Percentiles rank a stretch among this genome's conserved stretches.
Conservation (phyloP, 2,329 filamentous ascomycete species). For the Fusarium tjaetaba region DNA sequence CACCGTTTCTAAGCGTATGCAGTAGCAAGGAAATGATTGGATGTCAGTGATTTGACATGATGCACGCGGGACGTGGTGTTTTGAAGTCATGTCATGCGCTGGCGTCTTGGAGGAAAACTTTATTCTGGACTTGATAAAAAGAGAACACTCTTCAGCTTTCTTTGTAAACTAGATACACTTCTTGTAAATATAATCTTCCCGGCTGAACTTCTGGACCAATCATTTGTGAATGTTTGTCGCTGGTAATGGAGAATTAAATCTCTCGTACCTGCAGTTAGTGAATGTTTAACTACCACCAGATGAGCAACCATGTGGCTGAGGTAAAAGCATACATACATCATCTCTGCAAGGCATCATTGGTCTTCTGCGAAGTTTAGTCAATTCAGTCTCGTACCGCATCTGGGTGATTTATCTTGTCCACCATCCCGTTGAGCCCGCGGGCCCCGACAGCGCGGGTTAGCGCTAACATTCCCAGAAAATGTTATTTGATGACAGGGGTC, state of each 20-base stretch:
- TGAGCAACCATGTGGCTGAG: fast-evolving
- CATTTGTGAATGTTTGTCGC: fast-evolving
- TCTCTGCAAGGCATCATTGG: not conserved
- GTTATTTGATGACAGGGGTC: not conserved
- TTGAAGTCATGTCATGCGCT: conserved; percentile 1
- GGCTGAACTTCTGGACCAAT: not conserved
- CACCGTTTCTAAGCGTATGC: not conserved
- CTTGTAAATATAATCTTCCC: conserved; percentile 3
- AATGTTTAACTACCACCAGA: fast-evolving
- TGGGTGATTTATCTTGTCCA: not conserved
- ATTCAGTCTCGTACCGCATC: not conserved
- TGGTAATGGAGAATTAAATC: not conserved
- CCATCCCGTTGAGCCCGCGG: too few relatives aligned
- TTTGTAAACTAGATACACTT: not conserved
- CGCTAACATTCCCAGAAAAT: not conserved
- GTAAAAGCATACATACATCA: fast-evolving
- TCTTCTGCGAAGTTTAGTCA: not conserved
- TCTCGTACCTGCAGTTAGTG: not conserved
- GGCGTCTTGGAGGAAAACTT: not conserved
- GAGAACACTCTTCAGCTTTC: not conserved
- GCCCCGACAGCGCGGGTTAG: too few relatives aligned
- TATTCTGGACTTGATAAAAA: not conserved
- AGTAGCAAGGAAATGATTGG: not conserved
- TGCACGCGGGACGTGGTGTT: conserved; percentile 20
- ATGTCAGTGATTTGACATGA: not conserved